Base-by-base conservation (phyloP, 2,329 filamentous ascomycete species). In the Alternaria sp. region DNA sequence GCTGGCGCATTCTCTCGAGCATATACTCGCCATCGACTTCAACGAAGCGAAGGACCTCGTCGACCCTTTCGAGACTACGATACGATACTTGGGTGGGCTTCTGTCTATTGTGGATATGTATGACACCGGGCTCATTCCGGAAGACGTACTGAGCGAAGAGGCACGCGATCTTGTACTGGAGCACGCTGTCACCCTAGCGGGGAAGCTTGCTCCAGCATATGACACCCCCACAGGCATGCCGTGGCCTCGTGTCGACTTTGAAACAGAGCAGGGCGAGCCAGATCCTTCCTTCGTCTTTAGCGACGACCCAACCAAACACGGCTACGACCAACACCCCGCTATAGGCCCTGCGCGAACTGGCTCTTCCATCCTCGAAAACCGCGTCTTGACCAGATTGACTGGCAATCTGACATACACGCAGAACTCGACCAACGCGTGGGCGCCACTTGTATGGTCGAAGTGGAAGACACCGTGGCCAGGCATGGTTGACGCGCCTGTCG, bases 181-280 rank as follows among this genome's bases (percentile, higher is more conserved):
- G 40, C 77, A 82, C 62, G 79, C 81, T n/a, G 67, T 79, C 13
- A 70, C 70, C 13, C 70, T 82, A 12, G 79, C 78, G 19, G 67
- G 74, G 57, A 77, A 78, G 51, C 74, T 82, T 8, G 77, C 72
- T 5, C 79, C 80, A 7, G 79, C 78, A 3, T 82, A 80, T 61
- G 76, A 81, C 55, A 79, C 79, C 9, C 79, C 79, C 4, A 80
- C 80, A 3, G 80, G 81, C 19, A 75, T 82, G 78, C 77, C 81
- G 15, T 84, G 80, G 80, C 81, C 82, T 9, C 80, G 80, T n/a
- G 77, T 83, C 15, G 73, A 83, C 61, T 82, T 83, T 67, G 73
- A 62, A n/a, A 74, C 69, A 2, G 65, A 71, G n/a, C 63, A 73
- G 54, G 80, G 79, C 17, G 71, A 73, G 15, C 67, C 74, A 19